A percentile compares a stretch with the other conserved stretches of the same genome.
Evolutionary conservation across 352 stramenopile genomes (phyloP).

Genomic region (Pythium aquatile): DNA sequence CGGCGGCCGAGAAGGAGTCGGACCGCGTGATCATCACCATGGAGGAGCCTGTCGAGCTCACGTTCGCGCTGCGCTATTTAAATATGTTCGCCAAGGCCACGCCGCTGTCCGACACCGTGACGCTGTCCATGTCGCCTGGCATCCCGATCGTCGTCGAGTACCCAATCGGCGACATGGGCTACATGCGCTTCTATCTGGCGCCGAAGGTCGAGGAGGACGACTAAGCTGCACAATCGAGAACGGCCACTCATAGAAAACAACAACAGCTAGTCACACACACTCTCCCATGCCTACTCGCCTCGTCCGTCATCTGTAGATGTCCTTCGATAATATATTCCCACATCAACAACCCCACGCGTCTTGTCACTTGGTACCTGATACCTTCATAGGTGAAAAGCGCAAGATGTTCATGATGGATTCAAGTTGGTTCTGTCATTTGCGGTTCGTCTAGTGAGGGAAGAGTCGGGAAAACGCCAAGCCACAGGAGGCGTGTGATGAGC

Average conservation of each 20-base stretch:
- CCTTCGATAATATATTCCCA: conserved; percentile 18
- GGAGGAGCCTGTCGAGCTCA: conserved; percentile 98
- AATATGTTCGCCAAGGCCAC: conserved; percentile 99
- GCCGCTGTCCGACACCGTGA: conserved; percentile 92
- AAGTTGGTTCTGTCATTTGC: neutral
- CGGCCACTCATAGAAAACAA: neutral
- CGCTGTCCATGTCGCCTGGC: conserved; percentile 96
- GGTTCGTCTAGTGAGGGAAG: neutral
- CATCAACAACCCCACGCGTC: neutral
- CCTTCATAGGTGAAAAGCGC: no score
- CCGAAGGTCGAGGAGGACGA: conserved; percentile 99
- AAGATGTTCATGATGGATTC: neutral
- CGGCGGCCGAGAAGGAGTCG: conserved; percentile 82
- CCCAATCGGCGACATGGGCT: conserved; percentile 95
- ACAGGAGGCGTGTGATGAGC: no score
- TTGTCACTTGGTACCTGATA: no score
- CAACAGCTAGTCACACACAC: neutral
- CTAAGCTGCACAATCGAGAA: conserved; percentile 34
- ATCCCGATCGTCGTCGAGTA: conserved; percentile 99
- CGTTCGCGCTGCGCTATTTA: conserved; percentile 99
- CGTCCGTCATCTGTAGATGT: conserved; percentile 8
- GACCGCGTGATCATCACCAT: conserved; percentile 97
- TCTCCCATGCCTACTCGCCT: neutral
- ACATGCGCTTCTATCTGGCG: conserved; percentile 99
- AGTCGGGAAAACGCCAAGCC: neutral